A percentile compares a stretch with the other conserved stretches of the same genome.
These are phyloP conservation scores for Pseudogymnoascus sp. DNA, from an alignment of 2,329 filamentous ascomycete species.

Conservation along the genomic window DNA sequence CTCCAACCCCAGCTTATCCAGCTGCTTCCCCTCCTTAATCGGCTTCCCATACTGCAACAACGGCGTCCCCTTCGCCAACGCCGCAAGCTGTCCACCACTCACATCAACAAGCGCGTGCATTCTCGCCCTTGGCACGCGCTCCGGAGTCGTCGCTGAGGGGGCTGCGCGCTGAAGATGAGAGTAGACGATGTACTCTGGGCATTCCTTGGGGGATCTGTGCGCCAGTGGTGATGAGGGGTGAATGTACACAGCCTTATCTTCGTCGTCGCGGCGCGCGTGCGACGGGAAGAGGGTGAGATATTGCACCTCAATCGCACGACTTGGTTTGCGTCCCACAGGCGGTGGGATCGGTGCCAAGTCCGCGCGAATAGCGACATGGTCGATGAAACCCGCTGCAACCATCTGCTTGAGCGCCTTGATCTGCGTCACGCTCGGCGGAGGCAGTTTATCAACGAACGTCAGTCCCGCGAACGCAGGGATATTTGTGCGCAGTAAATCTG, in stretches of 20 bases:
- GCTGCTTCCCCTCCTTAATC: slow-evolving; percentile 65
- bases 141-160: slow-evolving; percentile 36
- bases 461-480: slow-evolving; percentile 57
- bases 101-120: slow-evolving; percentile 85
- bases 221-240: slow-evolving; percentile 80
- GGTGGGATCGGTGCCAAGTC: slow-evolving; percentile 73
- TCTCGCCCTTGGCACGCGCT: slow-evolving; percentile 62
- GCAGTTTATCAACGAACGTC: slow-evolving; percentile 47
- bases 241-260: slow-evolving; percentile 66
- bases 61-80: slow-evolving; percentile 75
- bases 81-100: slow-evolving; percentile 65
- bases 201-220: slow-evolving; percentile 58
- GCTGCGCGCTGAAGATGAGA: slow-evolving; percentile 68
- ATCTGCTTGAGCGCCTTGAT: slow-evolving; percentile 82
- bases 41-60: slow-evolving; percentile 82
- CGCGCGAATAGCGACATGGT: slow-evolving; percentile 86
- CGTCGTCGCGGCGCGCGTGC: slow-evolving; percentile 39
- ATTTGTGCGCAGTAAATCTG: slow-evolving; percentile 68
- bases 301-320: slow-evolving; percentile 83
- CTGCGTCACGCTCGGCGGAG: slow-evolving; percentile 56
- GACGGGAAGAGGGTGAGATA: slow-evolving; percentile 79
- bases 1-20: slow-evolving; percentile 37
- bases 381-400: slow-evolving; percentile 83
- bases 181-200: slow-evolving; percentile 84
- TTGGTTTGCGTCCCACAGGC: slow-evolving; percentile 59